Conservation (phyloP, 2,329 filamentous ascomycete genomes). For the Cordyceps sp. region DNA sequence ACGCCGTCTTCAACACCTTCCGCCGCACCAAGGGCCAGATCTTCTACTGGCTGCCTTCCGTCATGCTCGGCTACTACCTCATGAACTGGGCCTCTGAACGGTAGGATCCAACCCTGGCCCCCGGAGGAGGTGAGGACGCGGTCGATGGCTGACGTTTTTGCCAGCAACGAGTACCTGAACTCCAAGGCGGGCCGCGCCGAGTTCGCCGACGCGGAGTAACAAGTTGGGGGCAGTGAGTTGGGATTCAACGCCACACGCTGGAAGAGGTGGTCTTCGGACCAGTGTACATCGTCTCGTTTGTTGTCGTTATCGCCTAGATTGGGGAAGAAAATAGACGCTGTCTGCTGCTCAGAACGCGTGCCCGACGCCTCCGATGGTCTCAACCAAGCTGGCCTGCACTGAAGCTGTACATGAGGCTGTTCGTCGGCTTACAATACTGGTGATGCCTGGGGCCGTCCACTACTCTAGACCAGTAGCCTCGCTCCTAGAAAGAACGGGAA, state of each 20-base stretch:
- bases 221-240: too few species aligned
- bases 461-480: too few species aligned
- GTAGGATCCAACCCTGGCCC: constrained; percentile 34
- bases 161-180: constrained; percentile 66
- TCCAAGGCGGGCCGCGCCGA: constrained; percentile 56
- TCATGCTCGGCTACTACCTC: constrained; percentile 61
- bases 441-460: too few species aligned
- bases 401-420: too few species aligned
- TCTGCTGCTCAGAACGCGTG: too few species aligned
- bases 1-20: constrained; percentile 90
- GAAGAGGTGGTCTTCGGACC: constrained; percentile 13
- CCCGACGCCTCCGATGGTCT: too few species aligned
- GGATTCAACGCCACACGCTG: constrained; percentile 8
- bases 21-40: constrained; percentile 74
- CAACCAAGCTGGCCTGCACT: too few species aligned
- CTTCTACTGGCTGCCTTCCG: constrained; percentile 71
- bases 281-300: too few species aligned
- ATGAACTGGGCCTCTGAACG: constrained; percentile 86
- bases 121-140: not conserved
- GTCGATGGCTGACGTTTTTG: not conserved
- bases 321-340: too few species aligned
- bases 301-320: too few species aligned
- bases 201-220: constrained; percentile 27
- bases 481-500: too few species aligned
- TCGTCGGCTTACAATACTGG: too few species aligned